Conservation (phyloP, 129 eudicot species). For the Lactuca sativa region DNA sequence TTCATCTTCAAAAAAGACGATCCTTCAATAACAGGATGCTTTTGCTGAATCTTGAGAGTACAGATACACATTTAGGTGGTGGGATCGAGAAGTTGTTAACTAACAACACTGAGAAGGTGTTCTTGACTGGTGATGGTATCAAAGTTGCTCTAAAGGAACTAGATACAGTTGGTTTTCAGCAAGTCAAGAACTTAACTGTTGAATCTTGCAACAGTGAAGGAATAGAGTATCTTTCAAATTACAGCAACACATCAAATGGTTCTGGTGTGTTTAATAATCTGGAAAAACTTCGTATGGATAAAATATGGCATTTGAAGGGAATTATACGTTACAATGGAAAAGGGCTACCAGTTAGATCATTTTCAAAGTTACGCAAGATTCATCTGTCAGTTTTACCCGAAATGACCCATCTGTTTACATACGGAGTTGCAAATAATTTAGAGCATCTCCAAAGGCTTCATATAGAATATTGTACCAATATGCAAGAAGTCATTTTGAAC, state of each 20-base stretch:
- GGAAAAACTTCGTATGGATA: slow-evolving; percentile 29
- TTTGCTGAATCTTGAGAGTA: slow-evolving; percentile 26
- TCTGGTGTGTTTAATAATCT: slow-evolving; percentile 27
- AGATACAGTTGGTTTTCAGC: slow-evolving; percentile 31
- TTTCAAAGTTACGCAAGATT: slow-evolving; percentile 34
- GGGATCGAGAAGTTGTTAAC: slow-evolving; percentile 32
- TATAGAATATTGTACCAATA: slow-evolving; percentile 27
- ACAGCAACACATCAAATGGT: slow-evolving; percentile 10
- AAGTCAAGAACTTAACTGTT: slow-evolving; percentile 30
- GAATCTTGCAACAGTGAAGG: slow-evolving; percentile 35
- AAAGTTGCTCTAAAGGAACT: slow-evolving; percentile 35
- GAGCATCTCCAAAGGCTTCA: slow-evolving; percentile 34
- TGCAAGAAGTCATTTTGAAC: slow-evolving; percentile 34
- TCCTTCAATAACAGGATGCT: slow-evolving; percentile 36
- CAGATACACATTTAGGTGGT: slow-evolving; percentile 26
- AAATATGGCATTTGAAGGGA: slow-evolving; percentile 37
- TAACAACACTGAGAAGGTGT: slow-evolving; percentile 34
- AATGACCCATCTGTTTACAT: slow-evolving; percentile 32
- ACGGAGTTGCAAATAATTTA: slow-evolving; percentile 31
- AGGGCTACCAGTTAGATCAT: slow-evolving; percentile 33
- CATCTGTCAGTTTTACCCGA: slow-evolving; percentile 34
- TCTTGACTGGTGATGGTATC: slow-evolving; percentile 35
- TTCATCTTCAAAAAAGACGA: slow-evolving; percentile 28
- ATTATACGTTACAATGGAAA: slow-evolving; percentile 25
- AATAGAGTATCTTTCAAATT: slow-evolving; percentile 29